Base-by-base conservation (phyloP, 768 basidiomycete species). In the Naganishia friedmannii region DNA sequence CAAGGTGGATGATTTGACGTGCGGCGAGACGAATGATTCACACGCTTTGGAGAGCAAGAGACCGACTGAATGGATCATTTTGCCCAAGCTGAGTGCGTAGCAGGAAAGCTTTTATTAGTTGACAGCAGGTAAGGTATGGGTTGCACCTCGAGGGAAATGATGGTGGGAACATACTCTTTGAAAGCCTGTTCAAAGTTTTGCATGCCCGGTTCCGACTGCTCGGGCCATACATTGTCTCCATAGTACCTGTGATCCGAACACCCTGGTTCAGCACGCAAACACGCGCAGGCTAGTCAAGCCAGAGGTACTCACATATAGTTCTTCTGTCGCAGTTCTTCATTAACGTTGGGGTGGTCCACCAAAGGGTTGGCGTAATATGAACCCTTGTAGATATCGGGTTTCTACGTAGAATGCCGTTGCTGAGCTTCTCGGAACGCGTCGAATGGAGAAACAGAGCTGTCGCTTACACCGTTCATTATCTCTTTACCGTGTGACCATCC, bases 401-500 rank as follows among this genome's bases (percentile, higher is more conserved):
- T 63, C 60, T 63, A 15, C 1, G 7, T 2, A n/a, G 6, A 51
- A 8, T 23, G 21, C 10, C 21, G 32, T 6, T 15, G 65, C 8
- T 65, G 51, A 65, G 21, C n/a, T 8, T 7, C 39, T 34, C 26
- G 58, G 12, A 19, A n/a, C 19, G 17, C 7, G 56, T 48, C 9
- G 42, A 39, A 37, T 6, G 67, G 54, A 55, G 53, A 39, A 37
- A 26, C 26, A 55, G 23, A 21, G 29, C 29, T 7, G 8, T 7
- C 3, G 67, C 79, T 72, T 66, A 81, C 80, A 17, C 94, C 94
- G 76, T 97, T 97, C 93, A 97, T 96, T 55, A 94, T 87, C 85
- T 97, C 95, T 88, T 97, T 96, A 67, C 95, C 95, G 81, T 95
- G 91, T 53, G 90, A 91, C 95, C 95, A 98, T n/a, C 95, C 95